Base-by-base conservation (phyloP, 1,139 yeast species). In the Wickerhamomyces sp. region DNA sequence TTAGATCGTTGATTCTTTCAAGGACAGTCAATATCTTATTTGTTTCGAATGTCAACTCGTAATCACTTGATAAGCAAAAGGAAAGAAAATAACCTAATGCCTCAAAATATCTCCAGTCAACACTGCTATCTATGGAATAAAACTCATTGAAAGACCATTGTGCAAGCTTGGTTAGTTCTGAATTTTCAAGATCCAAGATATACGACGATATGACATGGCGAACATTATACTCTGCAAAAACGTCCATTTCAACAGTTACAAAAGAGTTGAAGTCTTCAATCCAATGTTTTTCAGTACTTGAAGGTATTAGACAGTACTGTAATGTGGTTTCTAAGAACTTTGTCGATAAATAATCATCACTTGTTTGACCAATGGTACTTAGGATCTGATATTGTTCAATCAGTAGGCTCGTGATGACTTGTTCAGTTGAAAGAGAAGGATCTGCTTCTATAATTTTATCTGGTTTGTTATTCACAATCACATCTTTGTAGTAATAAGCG, bases 231-330 rank as follows among this genome's bases (percentile, higher is more conserved):
- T 64, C 70, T 21, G 72, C 65, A 2, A 75, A 65, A 31, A 86
- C 66, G 1, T 89, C 95, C 1, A 86, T 71, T 42, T 84, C 87
- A 32, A 80, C 83, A 6, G 87, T 75, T 7, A 87, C 84, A 58
- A 76, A 88, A 7, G 61, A 64, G 52, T 87, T 86, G 55, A 79
- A 74, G 54, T 88, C 92, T 2, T 64, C 67, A 10, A 51, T 43
- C 66, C 75, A 77, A 9, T 48, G 46, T 4, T 64, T 64, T 16
- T 55, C 61, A 2, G 55, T 53, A 9, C 56, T 60, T 3, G 39
- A 13, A 9, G 56, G 48, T 6, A 46, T 15, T 13, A 49, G 36
- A 12, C 44, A 27, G 1, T 45, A 42, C 0, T 38, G 37, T 13
- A 46, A 12, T 2, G 46, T 33, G 3, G 54, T 20, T 6, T 43